Evolutionary conservation across 257 asterid species (phyloP).

Genomic region (Capsicum baccatum): DNA sequence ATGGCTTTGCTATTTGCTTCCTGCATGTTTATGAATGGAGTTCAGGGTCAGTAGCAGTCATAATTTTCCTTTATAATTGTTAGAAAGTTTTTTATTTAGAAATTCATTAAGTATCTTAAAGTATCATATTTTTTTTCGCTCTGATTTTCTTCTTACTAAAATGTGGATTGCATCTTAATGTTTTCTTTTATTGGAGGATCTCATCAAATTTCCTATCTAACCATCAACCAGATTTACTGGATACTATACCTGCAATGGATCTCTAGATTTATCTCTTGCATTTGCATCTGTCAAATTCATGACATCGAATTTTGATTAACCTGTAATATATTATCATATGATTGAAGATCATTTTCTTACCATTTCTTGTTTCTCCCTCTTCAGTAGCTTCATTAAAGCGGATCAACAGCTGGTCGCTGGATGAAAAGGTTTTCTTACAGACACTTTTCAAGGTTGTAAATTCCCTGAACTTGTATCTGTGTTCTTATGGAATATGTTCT

Average conservation of each 20-base stretch:
- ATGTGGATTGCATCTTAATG: conserved; percentile 15
- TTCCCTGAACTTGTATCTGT: neutral
- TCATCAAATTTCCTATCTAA: conserved; percentile 18
- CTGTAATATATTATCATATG: neutral
- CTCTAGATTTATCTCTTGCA: conserved; percentile 26
- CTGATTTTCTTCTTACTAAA: conserved; percentile 4
- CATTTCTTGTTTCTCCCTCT: conserved; percentile 33
- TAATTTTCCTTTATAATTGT: conserved; percentile 4
- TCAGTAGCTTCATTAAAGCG: conserved; percentile 67
- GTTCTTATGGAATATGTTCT: neutral
- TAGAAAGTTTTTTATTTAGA: conserved; percentile 11
- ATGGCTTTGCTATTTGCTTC: conserved; percentile 13
- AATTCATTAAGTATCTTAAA: conserved; percentile 18
- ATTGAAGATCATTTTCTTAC: conserved; percentile 25
- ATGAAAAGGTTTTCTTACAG: conserved; percentile 76
- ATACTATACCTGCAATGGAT: conserved; percentile 5
- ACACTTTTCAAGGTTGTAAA: conserved; percentile 81
- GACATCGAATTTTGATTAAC: neutral
- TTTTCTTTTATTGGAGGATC: conserved; percentile 18
- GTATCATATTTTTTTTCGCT: neutral
- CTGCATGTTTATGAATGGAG: neutral
- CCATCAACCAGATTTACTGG: neutral
- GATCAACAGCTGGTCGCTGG: conserved; percentile 70
- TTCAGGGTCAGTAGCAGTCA: neutral
- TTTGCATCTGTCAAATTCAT: neutral